Base-by-base conservation (phyloP, 345 rosid species). In the Salix brachista region DNA sequence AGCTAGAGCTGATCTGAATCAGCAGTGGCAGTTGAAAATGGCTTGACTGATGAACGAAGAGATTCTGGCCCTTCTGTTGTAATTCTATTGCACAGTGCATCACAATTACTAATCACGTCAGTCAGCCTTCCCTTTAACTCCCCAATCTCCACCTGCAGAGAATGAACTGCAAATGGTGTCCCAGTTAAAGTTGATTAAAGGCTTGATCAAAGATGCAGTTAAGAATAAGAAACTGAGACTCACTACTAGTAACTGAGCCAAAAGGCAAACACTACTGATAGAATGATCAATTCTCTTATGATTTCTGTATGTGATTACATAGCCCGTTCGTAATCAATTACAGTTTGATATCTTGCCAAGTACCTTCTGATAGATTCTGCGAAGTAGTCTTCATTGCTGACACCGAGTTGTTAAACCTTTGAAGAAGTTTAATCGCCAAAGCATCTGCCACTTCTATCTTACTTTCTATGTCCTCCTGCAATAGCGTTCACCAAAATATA, bases 401-500 rank as follows among this genome's bases (percentile, higher is more conserved):
- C 54, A 80, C 92, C 0, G 99, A 92, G 84, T 87, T 69, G 79
- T 89, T 88, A 84, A 86, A 92, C 26, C 98, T 86, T 83, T 92
- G 94, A 72, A 87, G 83, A 75, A 96, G 97, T 87, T 96, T 93
- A 73, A 87, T 79, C 14, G 97, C 89, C 91, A 96, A 86, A 79
- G 97, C 98, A 88, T 96, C 98, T 4, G 87, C 94, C 52, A 93
- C 91, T 87, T 96, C 97, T 75, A 93, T 93, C 88, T 87, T 90
- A 90, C 92, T 91, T 84, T 93, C 99, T 69, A 92, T 81, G 72
- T 87, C 98, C 83, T 92, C 99, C 99, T 96, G 87, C 70, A 87
- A 73, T 26, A 23, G 77, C 26, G 65, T 65, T 74, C 46, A 67
- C 52, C 79, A 70, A 28, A 71, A 48, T 17, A 70, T 65, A 32